Evolutionary conservation across 441 rosid genomes (phyloP).

Genomic region (Isatis lusitanica): DNA sequence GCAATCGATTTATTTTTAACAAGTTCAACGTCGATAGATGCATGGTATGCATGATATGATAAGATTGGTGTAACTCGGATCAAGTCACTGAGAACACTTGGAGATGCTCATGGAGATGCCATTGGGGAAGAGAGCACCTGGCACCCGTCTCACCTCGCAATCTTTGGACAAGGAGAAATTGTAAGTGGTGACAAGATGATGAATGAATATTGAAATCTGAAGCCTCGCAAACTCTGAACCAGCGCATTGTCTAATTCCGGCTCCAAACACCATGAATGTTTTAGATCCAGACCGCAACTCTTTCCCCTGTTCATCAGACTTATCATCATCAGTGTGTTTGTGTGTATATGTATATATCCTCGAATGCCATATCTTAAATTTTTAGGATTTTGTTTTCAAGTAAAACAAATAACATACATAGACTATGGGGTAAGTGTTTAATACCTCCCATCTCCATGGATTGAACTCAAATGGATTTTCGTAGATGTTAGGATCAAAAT

Average conservation of each 20-base stretch:
- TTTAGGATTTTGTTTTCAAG: not conserved
- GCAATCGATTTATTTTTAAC: not conserved
- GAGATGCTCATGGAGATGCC: conserved; percentile 14
- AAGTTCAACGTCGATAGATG: not conserved
- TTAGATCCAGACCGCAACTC: not conserved
- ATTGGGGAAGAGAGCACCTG: conserved; percentile 6
- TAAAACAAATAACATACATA: too few relatives aligned
- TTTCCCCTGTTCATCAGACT: too few relatives aligned
- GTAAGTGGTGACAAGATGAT: conserved; percentile 25
- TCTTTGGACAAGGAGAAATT: conserved; percentile 3
- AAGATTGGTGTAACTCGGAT: not conserved
- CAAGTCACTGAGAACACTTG: not conserved
- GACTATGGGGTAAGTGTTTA: not conserved
- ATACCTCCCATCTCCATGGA: conserved; percentile 42
- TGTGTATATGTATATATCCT: not conserved
- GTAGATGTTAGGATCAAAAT: conserved; percentile 35
- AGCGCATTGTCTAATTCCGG: conserved; percentile 1
- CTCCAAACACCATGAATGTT: conserved; percentile 23
- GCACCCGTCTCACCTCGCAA: conserved; percentile 14
- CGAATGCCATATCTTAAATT: not conserved
- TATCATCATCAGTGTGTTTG: too few relatives aligned
- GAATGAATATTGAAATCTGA: conserved; percentile 19
- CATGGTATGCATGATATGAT: not conserved
- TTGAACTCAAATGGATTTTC: conserved; percentile 38
- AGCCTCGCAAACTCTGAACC: conserved; percentile 29